Base-by-base conservation (phyloP, 2,329 filamentous ascomycete species). In the Epicoccum sorghinum region DNA sequence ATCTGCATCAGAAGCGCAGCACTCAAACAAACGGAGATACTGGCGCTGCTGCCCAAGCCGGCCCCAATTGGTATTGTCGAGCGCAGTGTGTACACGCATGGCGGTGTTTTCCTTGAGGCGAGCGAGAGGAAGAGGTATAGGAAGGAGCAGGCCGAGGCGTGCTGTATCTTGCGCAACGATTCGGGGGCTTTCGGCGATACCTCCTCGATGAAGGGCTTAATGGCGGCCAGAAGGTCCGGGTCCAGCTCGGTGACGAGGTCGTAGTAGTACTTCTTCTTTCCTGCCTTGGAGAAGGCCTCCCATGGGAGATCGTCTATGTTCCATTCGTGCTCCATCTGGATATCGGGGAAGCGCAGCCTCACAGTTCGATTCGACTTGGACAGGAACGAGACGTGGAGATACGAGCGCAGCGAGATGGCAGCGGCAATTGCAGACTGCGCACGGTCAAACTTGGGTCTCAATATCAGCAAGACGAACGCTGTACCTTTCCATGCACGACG, bases 191-290 rank as follows among this genome's bases (percentile, higher is more conserved):
- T 75, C 13, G 82, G 78, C 6, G 91, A 96, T 39, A 99, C 86
- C 52, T 82, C 75, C 52, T 82, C 80, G 24, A 97, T 85, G 70
- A 92, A 88, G 24, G 93, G 92, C 73, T 92, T 83, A 64, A 98
- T 85, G 2, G 91, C 89, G 35, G 84, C 86, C 47, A 96, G 78
- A 22, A 99, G 84, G 49, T 96, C 91, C 2, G 84, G 82, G 69
- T 99, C 95, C 55, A 99, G 85, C 43, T 84, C 82, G 10, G 91
- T 96, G 44, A 80, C 77, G 42, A 93, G 82, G 63, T 95, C 91
- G 77, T 96, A 96, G 79, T 98, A 98, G 68, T 88, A 90, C 80
- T 95, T 96, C 79, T 96, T 97, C 80, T 96, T 96, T 27, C 83
- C 83, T 0, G 91, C 86, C 18, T 88, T 83, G 22, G 88, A 86